phyloP scores from a whole-genome alignment of 129 eudicot species.

The Pseudognaphalium luteoalbum region DNA sequence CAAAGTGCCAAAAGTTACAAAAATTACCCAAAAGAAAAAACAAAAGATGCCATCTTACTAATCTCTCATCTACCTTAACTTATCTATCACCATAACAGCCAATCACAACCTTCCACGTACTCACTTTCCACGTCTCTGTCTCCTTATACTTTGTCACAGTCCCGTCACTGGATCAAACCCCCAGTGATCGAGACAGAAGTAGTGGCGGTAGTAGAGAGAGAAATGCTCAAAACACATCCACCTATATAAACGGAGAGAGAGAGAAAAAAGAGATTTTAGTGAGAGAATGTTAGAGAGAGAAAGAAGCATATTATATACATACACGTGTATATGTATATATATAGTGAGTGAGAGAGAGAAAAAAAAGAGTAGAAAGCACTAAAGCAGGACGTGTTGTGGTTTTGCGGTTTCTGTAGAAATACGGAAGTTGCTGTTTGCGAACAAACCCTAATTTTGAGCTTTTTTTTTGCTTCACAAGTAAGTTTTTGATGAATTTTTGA shows the following conservation, averaged over 20 bases:
- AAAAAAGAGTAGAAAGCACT: slow-evolving; percentile 10
- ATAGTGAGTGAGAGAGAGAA: slow-evolving; percentile 8
- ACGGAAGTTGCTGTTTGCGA: not conserved
- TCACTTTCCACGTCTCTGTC: slow-evolving; percentile 13
- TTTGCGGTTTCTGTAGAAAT: slow-evolving; percentile 30
- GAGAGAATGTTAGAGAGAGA: slow-evolving; percentile 12
- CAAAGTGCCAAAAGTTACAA: slow-evolving; percentile 26
- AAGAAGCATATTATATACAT: not conserved
- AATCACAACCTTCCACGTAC: slow-evolving; percentile 22
- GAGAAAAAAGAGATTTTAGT: slow-evolving; percentile 20
- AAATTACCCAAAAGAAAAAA: slow-evolving; percentile 10
- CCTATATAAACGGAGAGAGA: slow-evolving; percentile 26
- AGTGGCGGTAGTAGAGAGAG: slow-evolving; percentile 41
- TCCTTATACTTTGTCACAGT: slow-evolving; percentile 8
- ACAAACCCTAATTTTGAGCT: not conserved
- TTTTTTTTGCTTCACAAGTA: slow-evolving; percentile 1
- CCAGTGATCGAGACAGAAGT: slow-evolving; percentile 27
- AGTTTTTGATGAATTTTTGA: not conserved
- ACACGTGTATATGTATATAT: slow-evolving; percentile 3
- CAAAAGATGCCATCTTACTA: slow-evolving; percentile 23
- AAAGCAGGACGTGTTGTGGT: slow-evolving; percentile 30
- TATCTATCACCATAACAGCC: slow-evolving; percentile 21
- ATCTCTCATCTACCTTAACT: slow-evolving; percentile 11
- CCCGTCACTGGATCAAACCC: slow-evolving; percentile 26
- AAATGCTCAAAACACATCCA: slow-evolving; percentile 19